Conservation (phyloP, 768 basidiomycete genomes). For the Dictyophora rubrovolvata region DNA sequence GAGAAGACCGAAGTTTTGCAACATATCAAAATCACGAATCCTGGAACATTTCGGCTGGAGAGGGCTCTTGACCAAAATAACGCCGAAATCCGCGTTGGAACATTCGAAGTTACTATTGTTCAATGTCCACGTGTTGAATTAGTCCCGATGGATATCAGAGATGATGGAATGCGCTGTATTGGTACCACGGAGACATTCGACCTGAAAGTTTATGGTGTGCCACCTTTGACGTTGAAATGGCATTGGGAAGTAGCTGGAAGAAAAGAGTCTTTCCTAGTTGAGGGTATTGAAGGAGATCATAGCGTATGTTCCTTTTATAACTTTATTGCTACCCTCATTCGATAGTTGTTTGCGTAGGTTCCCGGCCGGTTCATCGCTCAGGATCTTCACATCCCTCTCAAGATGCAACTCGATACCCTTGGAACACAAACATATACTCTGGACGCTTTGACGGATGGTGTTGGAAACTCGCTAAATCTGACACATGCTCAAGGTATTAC, state of each 20-base stretch:
- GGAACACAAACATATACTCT: conserved; percentile 67
- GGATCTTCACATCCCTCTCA: conserved; percentile 57
- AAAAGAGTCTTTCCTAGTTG: conserved; percentile 65
- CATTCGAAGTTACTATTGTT: conserved; percentile 58
- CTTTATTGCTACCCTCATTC: neutral
- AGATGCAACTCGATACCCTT: conserved; percentile 47
- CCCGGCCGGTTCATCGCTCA: conserved; percentile 28
- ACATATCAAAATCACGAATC: conserved; percentile 61
- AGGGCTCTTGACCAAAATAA: conserved; percentile 48
- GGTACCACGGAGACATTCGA: conserved; percentile 41
- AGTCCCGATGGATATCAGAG: conserved; percentile 27
- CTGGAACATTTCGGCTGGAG: conserved; percentile 68
- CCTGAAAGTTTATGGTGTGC: conserved; percentile 15
- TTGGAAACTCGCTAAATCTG: conserved; percentile 59
- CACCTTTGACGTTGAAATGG: conserved; percentile 60
- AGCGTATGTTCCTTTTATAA: conserved; percentile 15
- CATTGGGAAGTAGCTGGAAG: conserved; percentile 55
- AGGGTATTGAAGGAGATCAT: conserved; percentile 66
- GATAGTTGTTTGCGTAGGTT: conserved; percentile 3
- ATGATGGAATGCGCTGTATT: conserved; percentile 50
- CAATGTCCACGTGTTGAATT: conserved; percentile 79
- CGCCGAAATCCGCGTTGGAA: conserved; percentile 61
- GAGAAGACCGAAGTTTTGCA: conserved; percentile 65
- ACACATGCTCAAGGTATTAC: conserved; percentile 26
- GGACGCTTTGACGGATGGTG: conserved; percentile 73